Conservation (phyloP, 2,329 filamentous ascomycete species). For the Macrophomina tecta region DNA sequence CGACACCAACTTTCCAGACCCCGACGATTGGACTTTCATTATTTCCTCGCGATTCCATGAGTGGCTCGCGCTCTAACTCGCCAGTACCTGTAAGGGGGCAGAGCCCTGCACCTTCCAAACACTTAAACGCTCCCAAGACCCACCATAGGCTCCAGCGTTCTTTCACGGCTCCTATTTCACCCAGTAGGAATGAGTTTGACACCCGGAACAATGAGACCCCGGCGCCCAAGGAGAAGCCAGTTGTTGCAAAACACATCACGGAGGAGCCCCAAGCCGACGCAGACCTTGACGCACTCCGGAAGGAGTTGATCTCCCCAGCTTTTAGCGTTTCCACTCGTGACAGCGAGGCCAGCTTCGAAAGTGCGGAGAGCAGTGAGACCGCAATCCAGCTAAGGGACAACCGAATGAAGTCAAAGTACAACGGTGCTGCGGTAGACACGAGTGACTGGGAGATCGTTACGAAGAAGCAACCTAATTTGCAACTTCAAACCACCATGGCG, state of each 20-base stretch:
- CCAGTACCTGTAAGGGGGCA: slow-evolving; percentile 1
- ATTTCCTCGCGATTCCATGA: slow-evolving; percentile 25
- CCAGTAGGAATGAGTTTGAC: neutral
- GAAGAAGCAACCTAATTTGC: slow-evolving; percentile 14
- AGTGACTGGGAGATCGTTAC: slow-evolving; percentile 10
- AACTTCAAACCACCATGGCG: neutral
- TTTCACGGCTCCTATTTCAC: slow-evolving; percentile 6
- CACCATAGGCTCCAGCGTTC: slow-evolving; percentile 19
- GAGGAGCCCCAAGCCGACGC: slow-evolving; percentile 1
- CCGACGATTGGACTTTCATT: slow-evolving; percentile 15
- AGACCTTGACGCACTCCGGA: neutral
- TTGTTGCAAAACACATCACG: slow-evolving; percentile 7
- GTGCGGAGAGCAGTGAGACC: neutral
- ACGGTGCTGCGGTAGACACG: neutral
- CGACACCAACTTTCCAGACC: slow-evolving; percentile 34
- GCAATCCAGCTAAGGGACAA: slow-evolving; percentile 4
- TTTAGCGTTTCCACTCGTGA: slow-evolving; percentile 10
- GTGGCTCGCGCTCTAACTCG: slow-evolving; percentile 6
- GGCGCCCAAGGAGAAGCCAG: neutral
- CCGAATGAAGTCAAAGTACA: neutral
- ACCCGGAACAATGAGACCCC: neutral
- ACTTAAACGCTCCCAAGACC: slow-evolving; percentile 4
- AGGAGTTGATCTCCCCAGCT: neutral
- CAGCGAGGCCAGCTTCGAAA: slow-evolving; percentile 14
- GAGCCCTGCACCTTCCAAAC: slow-evolving; percentile 9